Conservation (phyloP, 208 protist species). For the Phytomonas francai region DNA sequence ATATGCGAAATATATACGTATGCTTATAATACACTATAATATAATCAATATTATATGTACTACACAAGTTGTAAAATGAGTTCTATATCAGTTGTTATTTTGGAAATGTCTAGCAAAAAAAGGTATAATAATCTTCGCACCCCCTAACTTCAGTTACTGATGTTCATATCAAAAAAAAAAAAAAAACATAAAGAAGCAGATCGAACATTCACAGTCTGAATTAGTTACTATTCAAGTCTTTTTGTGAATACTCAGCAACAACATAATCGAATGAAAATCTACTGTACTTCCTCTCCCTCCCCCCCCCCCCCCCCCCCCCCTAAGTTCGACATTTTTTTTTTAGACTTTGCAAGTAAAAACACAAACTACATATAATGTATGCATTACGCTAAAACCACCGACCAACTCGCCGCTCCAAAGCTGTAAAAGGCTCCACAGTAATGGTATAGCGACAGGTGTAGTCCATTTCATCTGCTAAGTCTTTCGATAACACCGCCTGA, state of each 20-base stretch:
- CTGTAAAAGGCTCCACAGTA: constrained; percentile 69
- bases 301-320: no score
- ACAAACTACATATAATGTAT: constrained; percentile 4
- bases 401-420: constrained; percentile 45
- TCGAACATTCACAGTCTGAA: not conserved
- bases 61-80: not conserved
- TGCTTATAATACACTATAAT: not conserved
- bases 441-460: constrained; percentile 76
- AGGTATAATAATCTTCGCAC: not conserved
- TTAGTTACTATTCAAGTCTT: not conserved
- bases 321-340: not conserved
- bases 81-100: not conserved
- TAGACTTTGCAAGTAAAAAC: constrained; percentile 10
- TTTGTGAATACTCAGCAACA: not conserved
- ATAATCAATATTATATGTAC: not conserved
- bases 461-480: constrained; percentile 61
- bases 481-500: constrained; percentile 38
- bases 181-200: not conserved
- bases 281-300: no score
- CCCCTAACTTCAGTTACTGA: not conserved
- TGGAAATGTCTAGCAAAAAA: not conserved
- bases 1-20: not conserved
- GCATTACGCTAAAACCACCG: constrained; percentile 55
- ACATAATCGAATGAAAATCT: not conserved
- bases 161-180: not conserved